Conservation (phyloP, 2,329 filamentous ascomycete species). For the Amauroascus verrucosus region DNA sequence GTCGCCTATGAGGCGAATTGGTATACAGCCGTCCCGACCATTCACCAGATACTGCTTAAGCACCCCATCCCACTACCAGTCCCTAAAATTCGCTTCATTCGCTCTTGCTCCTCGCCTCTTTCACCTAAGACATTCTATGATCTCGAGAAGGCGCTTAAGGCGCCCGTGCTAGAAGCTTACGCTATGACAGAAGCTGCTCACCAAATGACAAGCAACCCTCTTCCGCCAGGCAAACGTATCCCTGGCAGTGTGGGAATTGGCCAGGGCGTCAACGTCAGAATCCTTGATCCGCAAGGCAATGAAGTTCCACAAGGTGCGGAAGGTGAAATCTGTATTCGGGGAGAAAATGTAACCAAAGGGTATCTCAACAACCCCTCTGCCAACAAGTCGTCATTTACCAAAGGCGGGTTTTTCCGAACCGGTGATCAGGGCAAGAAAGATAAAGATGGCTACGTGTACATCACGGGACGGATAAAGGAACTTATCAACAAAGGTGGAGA, state of each 20-base stretch:
- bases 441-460: constrained; percentile 68
- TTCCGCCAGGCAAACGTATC: constrained; percentile 61
- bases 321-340: constrained; percentile 72
- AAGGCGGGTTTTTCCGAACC: constrained; percentile 73
- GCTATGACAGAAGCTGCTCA: constrained; percentile 80
- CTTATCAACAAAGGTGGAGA: constrained; percentile 82
- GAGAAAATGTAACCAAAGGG: constrained; percentile 72
- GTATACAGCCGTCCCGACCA: constrained; percentile 90
- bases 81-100: constrained; percentile 71
- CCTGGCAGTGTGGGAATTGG: constrained; percentile 74
- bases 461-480: constrained; percentile 89
- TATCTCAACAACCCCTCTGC: constrained; percentile 75
- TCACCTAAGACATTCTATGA: constrained; percentile 72
- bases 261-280: constrained; percentile 71
- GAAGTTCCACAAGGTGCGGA: constrained; percentile 59
- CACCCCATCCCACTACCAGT: constrained; percentile 56
- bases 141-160: constrained; percentile 63
- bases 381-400: constrained; percentile 63
- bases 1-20: constrained; percentile 65
- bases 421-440: constrained; percentile 78
- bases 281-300: constrained; percentile 59
- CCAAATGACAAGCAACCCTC: constrained; percentile 46
- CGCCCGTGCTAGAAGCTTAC: constrained; percentile 79
- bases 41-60: constrained; percentile 79
- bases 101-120: constrained; percentile 75